These are phyloP conservation scores for Blastobotrys illinoisensis DNA, from an alignment of 1,139 yeast species.

Conservation along the genomic window DNA sequence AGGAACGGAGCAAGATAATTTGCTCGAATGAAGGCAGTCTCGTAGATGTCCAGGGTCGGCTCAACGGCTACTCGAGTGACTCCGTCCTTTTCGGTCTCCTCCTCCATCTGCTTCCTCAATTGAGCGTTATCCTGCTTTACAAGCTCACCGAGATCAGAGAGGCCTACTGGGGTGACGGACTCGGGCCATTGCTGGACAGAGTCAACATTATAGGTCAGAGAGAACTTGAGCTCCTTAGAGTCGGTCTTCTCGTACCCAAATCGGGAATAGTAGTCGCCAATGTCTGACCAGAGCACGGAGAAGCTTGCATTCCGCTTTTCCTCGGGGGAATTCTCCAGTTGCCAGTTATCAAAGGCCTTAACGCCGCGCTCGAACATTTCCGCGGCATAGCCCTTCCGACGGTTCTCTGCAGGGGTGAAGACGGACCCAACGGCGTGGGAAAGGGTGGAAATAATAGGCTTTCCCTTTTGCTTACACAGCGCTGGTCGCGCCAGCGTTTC, in stretches of 20 bases:
- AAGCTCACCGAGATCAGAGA: slow-evolving; percentile 33
- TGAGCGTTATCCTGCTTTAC: slow-evolving; percentile 31
- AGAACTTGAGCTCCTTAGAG: slow-evolving; percentile 22
- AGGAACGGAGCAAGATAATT: slow-evolving; percentile 30
- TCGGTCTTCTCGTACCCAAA: slow-evolving; percentile 48
- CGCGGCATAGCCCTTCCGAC: slow-evolving; percentile 63
- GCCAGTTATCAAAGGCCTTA: slow-evolving; percentile 36
- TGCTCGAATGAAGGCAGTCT: slow-evolving; percentile 31
- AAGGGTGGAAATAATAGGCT: slow-evolving; percentile 31
- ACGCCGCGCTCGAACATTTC: slow-evolving; percentile 44
- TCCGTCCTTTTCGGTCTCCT: slow-evolving; percentile 22
- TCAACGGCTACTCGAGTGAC: slow-evolving; percentile 9
- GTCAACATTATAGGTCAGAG: slow-evolving; percentile 15
- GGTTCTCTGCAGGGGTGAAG: slow-evolving; percentile 49
- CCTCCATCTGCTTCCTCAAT: slow-evolving; percentile 25
- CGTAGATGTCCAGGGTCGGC: slow-evolving; percentile 15
- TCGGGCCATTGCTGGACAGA: slow-evolving; percentile 12
- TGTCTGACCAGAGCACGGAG: slow-evolving; percentile 60
- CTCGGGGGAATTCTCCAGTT: slow-evolving; percentile 31
- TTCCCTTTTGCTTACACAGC: slow-evolving; percentile 26
- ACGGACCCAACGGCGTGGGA: slow-evolving; percentile 62
- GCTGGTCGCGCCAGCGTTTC: slow-evolving; percentile 45
- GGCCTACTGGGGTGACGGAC: slow-evolving; percentile 28
- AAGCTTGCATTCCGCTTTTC: slow-evolving; percentile 37
- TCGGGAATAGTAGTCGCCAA: slow-evolving; percentile 59